Base-by-base conservation (phyloP, 768 basidiomycete species). In the Amylocystis lapponica region DNA sequence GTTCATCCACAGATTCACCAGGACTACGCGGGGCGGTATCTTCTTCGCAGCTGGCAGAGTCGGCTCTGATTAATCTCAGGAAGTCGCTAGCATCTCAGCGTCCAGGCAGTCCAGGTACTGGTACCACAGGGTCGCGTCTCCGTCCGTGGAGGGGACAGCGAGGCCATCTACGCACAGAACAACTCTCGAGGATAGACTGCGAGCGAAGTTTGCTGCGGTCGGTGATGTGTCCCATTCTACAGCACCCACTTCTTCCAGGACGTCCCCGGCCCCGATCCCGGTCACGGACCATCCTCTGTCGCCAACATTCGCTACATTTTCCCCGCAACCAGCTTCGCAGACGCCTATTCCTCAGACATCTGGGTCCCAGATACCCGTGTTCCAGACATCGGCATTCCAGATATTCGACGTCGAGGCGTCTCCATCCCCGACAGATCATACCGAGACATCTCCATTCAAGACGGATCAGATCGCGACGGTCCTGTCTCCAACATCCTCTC, bases 151-250 rank as follows among this genome's bases (percentile, higher is more conserved):
- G 25, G 59, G 50, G 5, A 37, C 46, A 14, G 40, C 58, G 38
- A 63, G 69, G 38, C 50, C 46, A 16, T 37, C 36, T 23, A 9
- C 43, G 1, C 27, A 39, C 35, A 83, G 84, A 56, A 69, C 74
- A 7, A 83, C 74, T 19, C 67, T 90, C 2, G 88, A 90, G 62
- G 87, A 90, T 45, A 71, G 88, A 34, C 66, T 90, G n/a, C 75
- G 81, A 34, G 81, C 84, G 67, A 71, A 74, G 21, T 74, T 81
- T 51, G 70, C 73, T 17, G 70, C n/a, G n/a, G n/a, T 73, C 39
- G 76, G 73, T 16, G 85, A 87, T 16, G 65, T 70, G 11, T 75
- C 76, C 8, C 66, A 60, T 43, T 47, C 62, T 16, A 66, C 63
- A 19, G 68, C 78, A 0, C 68, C 76, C 5, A 56, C 59, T 1